Percentiles rank a stretch among this genome's conserved stretches.
phyloP scores from a whole-genome alignment of 768 basidiomycete species.

The Phaeotremella skinneri region DNA sequence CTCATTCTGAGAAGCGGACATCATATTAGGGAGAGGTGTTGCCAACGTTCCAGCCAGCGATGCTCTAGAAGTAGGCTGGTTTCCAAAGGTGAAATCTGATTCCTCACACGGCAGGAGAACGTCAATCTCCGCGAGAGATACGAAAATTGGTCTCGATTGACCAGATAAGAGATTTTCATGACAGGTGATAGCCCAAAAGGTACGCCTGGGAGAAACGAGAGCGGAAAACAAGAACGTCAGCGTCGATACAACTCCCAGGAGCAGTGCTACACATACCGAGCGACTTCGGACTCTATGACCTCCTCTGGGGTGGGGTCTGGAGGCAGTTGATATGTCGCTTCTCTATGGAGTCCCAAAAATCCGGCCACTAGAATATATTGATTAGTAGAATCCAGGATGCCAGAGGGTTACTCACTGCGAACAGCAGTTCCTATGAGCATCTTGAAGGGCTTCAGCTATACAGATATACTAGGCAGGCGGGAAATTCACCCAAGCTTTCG shows the following conservation, averaged over 20 bases:
- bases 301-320: conserved; percentile 10
- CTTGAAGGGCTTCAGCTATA: background rate
- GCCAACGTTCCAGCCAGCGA: conserved; percentile 16
- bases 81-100: conserved; percentile 24
- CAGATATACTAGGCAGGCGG: background rate
- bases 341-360: conserved; percentile 19
- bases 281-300: conserved; percentile 21
- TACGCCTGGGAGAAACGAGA: conserved; percentile 8
- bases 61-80: conserved; percentile 9
- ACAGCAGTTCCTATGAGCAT: conserved; percentile 26
- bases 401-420: conserved; percentile 7
- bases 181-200: conserved; percentile 22
- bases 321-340: conserved; percentile 18
- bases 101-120: conserved; percentile 22
- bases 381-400: no score
- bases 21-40: background rate
- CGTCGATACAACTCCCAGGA: background rate
- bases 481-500: conserved; percentile 19
- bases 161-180: conserved; percentile 21
- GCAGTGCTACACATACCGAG: conserved; percentile 11
- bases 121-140: conserved; percentile 17
- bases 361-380: conserved; percentile 13
- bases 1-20: background rate
- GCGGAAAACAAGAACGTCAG: background rate
- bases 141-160: conserved; percentile 19